Evolutionary conservation across 441 rosid species (phyloP), one percentile per base, ranked within the genome.

Genomic region (Jatropha podagrica): DNA sequence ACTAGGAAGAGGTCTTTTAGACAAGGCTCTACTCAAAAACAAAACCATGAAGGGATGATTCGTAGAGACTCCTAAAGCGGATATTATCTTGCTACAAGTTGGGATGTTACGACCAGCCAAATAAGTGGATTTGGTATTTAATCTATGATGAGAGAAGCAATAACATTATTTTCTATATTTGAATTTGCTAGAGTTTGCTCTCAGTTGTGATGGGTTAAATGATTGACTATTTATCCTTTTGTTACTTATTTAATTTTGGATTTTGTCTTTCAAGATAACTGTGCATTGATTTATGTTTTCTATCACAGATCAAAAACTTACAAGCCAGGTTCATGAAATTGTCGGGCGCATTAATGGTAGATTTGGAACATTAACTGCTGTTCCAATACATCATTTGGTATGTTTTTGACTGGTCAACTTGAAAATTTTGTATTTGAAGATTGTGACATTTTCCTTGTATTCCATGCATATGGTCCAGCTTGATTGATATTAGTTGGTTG

Each of bases 301-400:
- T 52, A 74, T 38, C 66, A 59, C 95, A 96, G 99, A 96, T 88
- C 99, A 96, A 86, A 96, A 89, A 79, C 98, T 96, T 69, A 96
- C 99, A 70, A 96, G 99, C 84, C 99, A 96, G 85, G 99, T 96
- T 85, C 99, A 96, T 85, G 99, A 96, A 85, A 96, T 96, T 81
- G 99, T 96, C 74, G 99, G 99, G 68, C 94, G 99, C 77, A 96
- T 96, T 69, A 96, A 96, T 88, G 99, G 99, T 68, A 90, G 99
- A 79, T 96, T 96, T 89, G 99, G 99, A 81, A 85, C 99, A 58
- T 82, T 94, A 80, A 92, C 97, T 76, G 83, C 95, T 71, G 97
- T 94, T 75, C 99, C 99, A 56, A 96, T 96, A 82, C 99, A 94
- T 83, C 99, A 96, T 79, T 90, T 96, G 98, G 99, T 94, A 54